Evolutionary conservation across 2,329 filamentous ascomycete genomes (phyloP).

Genomic region (Pseudogymnoascus sp.): DNA sequence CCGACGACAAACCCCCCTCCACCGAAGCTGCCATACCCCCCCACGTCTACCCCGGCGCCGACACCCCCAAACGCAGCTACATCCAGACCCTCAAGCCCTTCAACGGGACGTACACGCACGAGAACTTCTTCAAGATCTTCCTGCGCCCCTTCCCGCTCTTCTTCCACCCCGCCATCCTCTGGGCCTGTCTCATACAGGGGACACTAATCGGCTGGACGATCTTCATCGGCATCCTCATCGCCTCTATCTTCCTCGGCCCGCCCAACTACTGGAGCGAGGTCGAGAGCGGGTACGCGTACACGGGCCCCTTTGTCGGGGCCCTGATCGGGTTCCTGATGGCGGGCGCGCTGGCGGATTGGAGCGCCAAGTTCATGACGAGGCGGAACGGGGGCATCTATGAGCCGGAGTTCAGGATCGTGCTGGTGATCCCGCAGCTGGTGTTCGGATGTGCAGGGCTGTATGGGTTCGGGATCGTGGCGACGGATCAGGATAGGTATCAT

Average conservation of each 20-base stretch:
- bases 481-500: slow-evolving; percentile 53
- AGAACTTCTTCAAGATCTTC: slow-evolving; percentile 56
- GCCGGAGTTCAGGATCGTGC: slow-evolving; percentile 78
- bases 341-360: slow-evolving; percentile 65
- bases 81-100: slow-evolving; percentile 57
- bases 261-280: slow-evolving; percentile 77
- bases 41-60: slow-evolving; percentile 4
- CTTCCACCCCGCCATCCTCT: slow-evolving; percentile 75
- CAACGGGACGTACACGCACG: slow-evolving; percentile 73
- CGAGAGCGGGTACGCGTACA: slow-evolving; percentile 78
- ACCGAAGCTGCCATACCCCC: slow-evolving; percentile 8
- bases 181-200: slow-evolving; percentile 73
- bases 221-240: slow-evolving; percentile 76
- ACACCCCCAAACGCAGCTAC: slow-evolving; percentile 44
- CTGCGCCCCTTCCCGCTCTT: slow-evolving; percentile 76
- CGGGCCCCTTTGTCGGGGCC: slow-evolving; percentile 76
- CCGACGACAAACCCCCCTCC: background rate
- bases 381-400: slow-evolving; percentile 78
- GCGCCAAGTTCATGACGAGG: slow-evolving; percentile 60
- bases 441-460: slow-evolving; percentile 72
- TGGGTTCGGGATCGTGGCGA: slow-evolving; percentile 70
- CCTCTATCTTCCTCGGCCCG: slow-evolving; percentile 71
- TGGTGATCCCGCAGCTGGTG: slow-evolving; percentile 75
- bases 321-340: slow-evolving; percentile 68
- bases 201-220: slow-evolving; percentile 93